These are phyloP conservation scores for Ogataea neopini DNA, from an alignment of 805 yeast species.

Conservation along the genomic window DNA sequence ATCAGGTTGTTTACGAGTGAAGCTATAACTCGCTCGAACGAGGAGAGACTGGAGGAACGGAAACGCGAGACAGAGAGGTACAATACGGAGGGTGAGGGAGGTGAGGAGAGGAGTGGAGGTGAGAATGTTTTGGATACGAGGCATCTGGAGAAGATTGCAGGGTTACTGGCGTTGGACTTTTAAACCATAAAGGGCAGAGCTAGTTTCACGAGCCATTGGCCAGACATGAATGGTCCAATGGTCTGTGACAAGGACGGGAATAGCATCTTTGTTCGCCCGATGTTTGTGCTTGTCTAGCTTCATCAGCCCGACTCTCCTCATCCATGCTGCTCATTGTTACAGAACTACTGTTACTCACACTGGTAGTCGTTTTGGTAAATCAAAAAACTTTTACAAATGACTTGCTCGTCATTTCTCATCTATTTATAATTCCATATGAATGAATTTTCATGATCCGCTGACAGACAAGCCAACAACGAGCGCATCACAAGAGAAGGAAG, in stretches of 20 bases:
- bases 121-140: constrained; percentile 50
- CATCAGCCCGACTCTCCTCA: too few relatives aligned
- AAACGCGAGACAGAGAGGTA: constrained; percentile 19
- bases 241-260: too few relatives aligned
- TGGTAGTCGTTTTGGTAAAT: too few relatives aligned
- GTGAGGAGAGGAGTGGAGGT: constrained; percentile 31
- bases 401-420: background rate
- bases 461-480: too few relatives aligned
- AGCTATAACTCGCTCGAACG: constrained; percentile 59
- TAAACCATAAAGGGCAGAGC: constrained; percentile 18
- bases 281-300: too few relatives aligned
- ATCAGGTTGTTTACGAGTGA: constrained; percentile 57
- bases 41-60: constrained; percentile 40
- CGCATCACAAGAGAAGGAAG: too few relatives aligned
- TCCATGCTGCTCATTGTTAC: too few relatives aligned
- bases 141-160: constrained; percentile 56
- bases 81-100: constrained; percentile 27
- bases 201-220: too few relatives aligned
- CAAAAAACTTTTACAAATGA: too few relatives aligned
- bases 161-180: constrained; percentile 58
- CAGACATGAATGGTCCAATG: too few relatives aligned
- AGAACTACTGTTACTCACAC: too few relatives aligned
- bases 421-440: background rate
- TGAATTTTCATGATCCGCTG: background rate
- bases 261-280: too few relatives aligned